Conservation (phyloP, 129 eudicot genomes). For the Arctium minus region DNA sequence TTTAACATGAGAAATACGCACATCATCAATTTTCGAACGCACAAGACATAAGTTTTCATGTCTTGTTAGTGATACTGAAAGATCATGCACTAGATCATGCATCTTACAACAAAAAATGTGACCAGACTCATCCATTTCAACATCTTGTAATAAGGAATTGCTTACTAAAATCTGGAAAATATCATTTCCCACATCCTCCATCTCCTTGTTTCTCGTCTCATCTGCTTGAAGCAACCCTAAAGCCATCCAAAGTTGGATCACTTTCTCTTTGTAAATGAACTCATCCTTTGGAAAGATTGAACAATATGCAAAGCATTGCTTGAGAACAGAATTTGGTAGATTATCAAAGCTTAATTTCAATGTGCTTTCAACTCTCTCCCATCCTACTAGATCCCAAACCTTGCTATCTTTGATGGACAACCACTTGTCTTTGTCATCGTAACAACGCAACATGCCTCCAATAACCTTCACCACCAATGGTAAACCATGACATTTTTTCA, state of each 20-base stretch:
- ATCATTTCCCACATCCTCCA: neutral
- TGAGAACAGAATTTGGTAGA: neutral
- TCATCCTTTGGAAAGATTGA: neutral
- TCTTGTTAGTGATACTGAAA: neutral
- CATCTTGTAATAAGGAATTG: neutral
- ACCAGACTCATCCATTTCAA: neutral
- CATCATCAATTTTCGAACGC: neutral
- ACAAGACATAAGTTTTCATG: neutral
- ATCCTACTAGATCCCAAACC: neutral
- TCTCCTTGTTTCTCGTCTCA: neutral
- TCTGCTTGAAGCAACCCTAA: neutral
- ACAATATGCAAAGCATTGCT: neutral
- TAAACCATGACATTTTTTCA: neutral
- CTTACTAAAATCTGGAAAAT: neutral
- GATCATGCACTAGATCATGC: conserved; percentile 10
- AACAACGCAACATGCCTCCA: neutral
- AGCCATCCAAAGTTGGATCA: conserved; percentile 11
- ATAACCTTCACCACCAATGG: neutral
- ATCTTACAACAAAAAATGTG: neutral
- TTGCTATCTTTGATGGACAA: neutral
- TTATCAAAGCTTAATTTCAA: neutral
- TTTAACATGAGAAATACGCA: neutral
- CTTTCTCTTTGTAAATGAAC: neutral
- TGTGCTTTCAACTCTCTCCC: neutral
- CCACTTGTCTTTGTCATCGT: neutral